A percentile compares a stretch with the other conserved stretches of the same genome.
These are phyloP conservation scores for Tetracladium marchalianum DNA, from an alignment of 495 filamentous ascomycete species.

Conservation along the genomic window DNA sequence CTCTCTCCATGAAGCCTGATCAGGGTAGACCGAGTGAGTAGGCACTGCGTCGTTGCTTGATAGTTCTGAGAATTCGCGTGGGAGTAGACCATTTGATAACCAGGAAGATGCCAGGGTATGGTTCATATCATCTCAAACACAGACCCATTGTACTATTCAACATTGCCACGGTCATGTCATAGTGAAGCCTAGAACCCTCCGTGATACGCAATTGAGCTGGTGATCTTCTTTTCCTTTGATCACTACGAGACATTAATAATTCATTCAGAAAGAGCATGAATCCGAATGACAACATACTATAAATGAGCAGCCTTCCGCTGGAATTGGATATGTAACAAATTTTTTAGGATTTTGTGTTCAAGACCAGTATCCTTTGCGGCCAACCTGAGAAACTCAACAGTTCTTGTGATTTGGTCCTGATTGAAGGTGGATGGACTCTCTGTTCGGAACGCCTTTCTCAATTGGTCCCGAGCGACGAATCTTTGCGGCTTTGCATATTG, in stretches of 20 bases:
- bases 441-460: constrained; percentile 65
- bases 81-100: no score
- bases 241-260: constrained; percentile 1
- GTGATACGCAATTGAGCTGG: constrained; percentile 16
- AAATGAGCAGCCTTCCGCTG: not conserved
- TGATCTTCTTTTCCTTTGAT: not conserved
- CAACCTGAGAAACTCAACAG: constrained; percentile 63
- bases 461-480: constrained; percentile 48
- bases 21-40: no score
- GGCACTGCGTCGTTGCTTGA: no score
- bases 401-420: constrained; percentile 53
- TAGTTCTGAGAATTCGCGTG: no score
- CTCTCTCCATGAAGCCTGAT: no score
- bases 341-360: constrained; percentile 76
- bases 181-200: constrained; percentile 40
- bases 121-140: constrained; percentile 45
- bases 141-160: constrained; percentile 62
- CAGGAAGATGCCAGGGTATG: not conserved
- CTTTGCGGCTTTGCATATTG: constrained; percentile 73
- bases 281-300: constrained; percentile 5
- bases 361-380: constrained; percentile 56
- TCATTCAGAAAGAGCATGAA: not conserved
- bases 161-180: constrained; percentile 57
- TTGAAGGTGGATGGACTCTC: constrained; percentile 42
- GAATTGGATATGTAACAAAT: constrained; percentile 51